Evolutionary conservation across 2,329 filamentous ascomycete species (phyloP), one percentile per base, ranked within the genome.

Genomic region (Alternaria sp.): DNA sequence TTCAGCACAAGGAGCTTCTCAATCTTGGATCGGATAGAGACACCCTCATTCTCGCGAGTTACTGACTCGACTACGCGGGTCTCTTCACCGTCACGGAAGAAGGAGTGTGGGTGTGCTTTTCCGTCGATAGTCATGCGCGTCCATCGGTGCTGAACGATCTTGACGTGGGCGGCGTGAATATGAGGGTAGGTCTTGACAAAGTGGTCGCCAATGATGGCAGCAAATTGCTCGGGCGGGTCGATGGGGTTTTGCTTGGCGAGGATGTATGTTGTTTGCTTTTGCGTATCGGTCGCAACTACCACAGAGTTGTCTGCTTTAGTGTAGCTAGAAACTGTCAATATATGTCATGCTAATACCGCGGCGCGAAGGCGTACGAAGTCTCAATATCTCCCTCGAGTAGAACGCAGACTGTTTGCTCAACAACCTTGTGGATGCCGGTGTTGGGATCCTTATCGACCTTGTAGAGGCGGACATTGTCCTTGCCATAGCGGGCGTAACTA

Each of bases 381-480:
- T 95, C 92, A 72, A 99, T 97, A 61, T 93, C 91, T 71, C 95
- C 95, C 83, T 98, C 93, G 30, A 99, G 87, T 53, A 98, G 86
- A 65, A 93, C 93, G 82, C 92, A 92, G 71, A 99, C 92, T 41
- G 93, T 97, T 90, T 97, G 96, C 82, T 99, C 95, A 43, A 91
- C 91, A 70, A 98, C 92, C 8, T 90, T 91, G 81, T 99, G 94
- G 22, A 88, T 84, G 58, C 91, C 91, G 18, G 91, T 90, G 73
- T 88, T 84, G 76, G 88, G 84, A 79, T 98, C 89, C 73, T 89
- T 89, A 75, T 96, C 86, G 74, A 97, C 93, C 82, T 99, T 99
- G 88, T 91, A 97, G 74, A 99, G 89, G 75, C 95, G 94, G 86
- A 99, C 91, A 84, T 99, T 98, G 87, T 98, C 95, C 88, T 99